Percentiles rank a stretch among this genome's conserved stretches.
Conservation (phyloP, 495 filamentous ascomycete genomes). For the Thozetella sp. region DNA sequence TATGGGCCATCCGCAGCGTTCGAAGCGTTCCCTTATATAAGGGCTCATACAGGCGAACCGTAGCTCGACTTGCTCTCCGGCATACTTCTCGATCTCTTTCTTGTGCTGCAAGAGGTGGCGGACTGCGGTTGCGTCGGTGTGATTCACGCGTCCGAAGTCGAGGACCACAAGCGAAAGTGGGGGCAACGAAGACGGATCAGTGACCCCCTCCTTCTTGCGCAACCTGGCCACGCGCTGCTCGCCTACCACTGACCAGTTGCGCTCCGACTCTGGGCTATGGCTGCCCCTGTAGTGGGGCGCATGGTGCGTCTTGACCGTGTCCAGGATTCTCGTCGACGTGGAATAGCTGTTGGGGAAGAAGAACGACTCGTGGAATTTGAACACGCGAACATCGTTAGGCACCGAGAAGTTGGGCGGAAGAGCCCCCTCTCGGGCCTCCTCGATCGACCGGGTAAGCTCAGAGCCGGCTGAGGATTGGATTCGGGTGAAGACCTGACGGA, state of each 20-base stretch:
- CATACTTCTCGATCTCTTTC: constrained; percentile 18
- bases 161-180: constrained; percentile 18
- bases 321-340: constrained; percentile 36
- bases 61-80: constrained; percentile 11
- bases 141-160: constrained; percentile 20
- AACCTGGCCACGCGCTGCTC: constrained; percentile 22
- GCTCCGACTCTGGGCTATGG: constrained; percentile 24
- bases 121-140: constrained; percentile 20
- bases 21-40: constrained; percentile 20
- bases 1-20: constrained; percentile 15
- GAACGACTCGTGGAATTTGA: constrained; percentile 40
- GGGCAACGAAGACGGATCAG: constrained; percentile 9
- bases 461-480: constrained; percentile 20
- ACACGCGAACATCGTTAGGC: constrained; percentile 33
- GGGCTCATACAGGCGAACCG: constrained; percentile 18
- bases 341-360: constrained; percentile 53
- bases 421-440: constrained; percentile 9
- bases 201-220: constrained; percentile 15
- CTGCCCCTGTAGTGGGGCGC: constrained; percentile 25
- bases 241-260: constrained; percentile 48
- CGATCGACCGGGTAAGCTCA: constrained; percentile 13
- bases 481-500: constrained; percentile 39
- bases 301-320: constrained; percentile 40
- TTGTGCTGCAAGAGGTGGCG: constrained; percentile 15
- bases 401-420: constrained; percentile 17